Percentiles rank a stretch among this genome's conserved stretches.
These are phyloP conservation scores for Barnettozyma pratensis DNA, from an alignment of 805 yeast species.

Conservation along the genomic window DNA sequence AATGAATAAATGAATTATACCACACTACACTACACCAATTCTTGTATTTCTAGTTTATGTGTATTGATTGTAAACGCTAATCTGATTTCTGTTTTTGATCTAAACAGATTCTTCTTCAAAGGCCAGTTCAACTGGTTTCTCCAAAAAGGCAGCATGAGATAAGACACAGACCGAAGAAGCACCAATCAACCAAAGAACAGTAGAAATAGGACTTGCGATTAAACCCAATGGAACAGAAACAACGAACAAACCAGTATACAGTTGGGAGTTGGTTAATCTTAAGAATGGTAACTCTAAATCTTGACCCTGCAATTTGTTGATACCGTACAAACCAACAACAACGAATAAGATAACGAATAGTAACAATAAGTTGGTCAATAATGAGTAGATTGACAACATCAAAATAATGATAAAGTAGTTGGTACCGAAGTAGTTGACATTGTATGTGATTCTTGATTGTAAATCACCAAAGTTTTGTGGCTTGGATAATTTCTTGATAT, in stretches of 20 bases:
- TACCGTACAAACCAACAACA: conserved; percentile 70
- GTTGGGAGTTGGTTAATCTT: conserved; percentile 66
- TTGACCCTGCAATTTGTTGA: conserved; percentile 72
- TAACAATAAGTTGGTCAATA: conserved; percentile 78
- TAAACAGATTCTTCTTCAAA: conserved; percentile 64
- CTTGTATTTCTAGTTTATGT: neutral
- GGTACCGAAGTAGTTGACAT: conserved; percentile 80
- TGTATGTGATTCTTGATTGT: conserved; percentile 84
- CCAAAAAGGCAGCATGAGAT: conserved; percentile 86
- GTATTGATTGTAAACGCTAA: neutral
- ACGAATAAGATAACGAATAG: conserved; percentile 78
- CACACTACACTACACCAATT: too few relatives aligned
- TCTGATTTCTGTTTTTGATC: neutral
- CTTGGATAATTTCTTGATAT: conserved; percentile 80
- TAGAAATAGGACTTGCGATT: conserved; percentile 83
- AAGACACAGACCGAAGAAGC: conserved; percentile 74
- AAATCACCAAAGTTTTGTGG: conserved; percentile 87
- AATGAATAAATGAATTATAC: neutral
- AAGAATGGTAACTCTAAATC: conserved; percentile 72
- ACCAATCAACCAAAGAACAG: conserved; percentile 88
- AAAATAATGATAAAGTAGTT: conserved; percentile 77
- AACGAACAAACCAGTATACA: conserved; percentile 77
- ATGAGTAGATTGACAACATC: conserved; percentile 73
- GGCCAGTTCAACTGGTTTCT: conserved; percentile 92
- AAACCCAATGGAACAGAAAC: conserved; percentile 78